Base-by-base conservation (phyloP, 345 rosid species). In the Eucalyptus pauciflora region DNA sequence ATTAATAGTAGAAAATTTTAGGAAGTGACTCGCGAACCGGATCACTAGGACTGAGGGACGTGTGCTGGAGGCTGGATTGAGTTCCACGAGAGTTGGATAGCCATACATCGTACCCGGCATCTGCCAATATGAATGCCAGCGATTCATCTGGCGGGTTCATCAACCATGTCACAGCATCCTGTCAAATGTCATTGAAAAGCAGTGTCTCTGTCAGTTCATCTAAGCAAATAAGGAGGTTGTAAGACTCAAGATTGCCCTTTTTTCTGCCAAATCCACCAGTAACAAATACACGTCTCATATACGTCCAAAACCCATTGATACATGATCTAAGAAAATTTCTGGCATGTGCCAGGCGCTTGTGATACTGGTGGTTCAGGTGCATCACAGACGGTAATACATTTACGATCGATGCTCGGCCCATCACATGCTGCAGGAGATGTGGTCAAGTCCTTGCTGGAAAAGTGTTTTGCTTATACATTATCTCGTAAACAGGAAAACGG, bases 91-190 rank as follows among this genome's bases (percentile, higher is more conserved):
- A 87, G 87, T 92, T 93, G 54, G 92, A 88, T 15, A 93, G 91
- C 94, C 94, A 93, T 14, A 93, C 94, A 80, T 93, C 94, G 18
- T 87, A 91, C 16, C 94, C 94, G 2, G 88, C 80, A 81, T 93
- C 94, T 5, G 91, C 93, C 88, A 92, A 89, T 76, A 93, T 87
- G 87, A 93, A 90, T 11, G 94, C 92, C 37, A 93, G 33, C 11
- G 93, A 92, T 88, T 92, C 88, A 29, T 89, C 88, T 1, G 93
- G 94, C 16, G 60, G 49, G 81, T 88, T 91, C 49, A 91, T 29
- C 79, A 93, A 51, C 94, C 94, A 93, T 12, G 93, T 88, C 58
- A 64, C 87, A 4, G 92, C 93, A 91, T 93, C 93, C 93, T 93
- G 89, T 85, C 86, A 81, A 79, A 37, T 60, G 13, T 85, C 50